Base-by-base conservation (phyloP, 2,329 filamentous ascomycete genomes). In the Claviceps monticola region DNA sequence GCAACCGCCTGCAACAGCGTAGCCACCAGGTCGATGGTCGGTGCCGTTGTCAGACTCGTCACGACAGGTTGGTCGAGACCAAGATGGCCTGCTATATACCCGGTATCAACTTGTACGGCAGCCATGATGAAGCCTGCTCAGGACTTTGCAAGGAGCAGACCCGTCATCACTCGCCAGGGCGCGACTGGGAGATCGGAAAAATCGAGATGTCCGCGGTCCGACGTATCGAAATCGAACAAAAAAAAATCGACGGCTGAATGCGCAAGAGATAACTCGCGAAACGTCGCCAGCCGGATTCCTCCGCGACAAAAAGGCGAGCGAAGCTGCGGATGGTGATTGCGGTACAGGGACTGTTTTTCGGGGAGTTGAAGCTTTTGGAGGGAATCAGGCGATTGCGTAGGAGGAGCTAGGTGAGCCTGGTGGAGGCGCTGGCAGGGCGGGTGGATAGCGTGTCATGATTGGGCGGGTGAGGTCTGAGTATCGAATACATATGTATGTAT, bases 11-110 rank as follows among this genome's bases (percentile, higher is more conserved):
- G 74, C 42, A 98, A 76, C 50, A 98, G 74, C 43, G 79, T 73
- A 53, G 79, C 76, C 57, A 96, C 85, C 26, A 95, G 80, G 13
- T 94, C 88, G 56, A 77, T 72, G 3, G 89, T 96, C 48, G 86
- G 86, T 41, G 78, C 74, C 53, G 83, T 80, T 42, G 82, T 72
- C 59, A 83, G 68, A 23, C 76, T 73, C 47, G 75, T 71, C 48
- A 91, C 65, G 26, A 77, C 80, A 19, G 75, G 71, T 68, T 87
- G 76, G 29, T 84, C 77, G 64, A 90, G 71, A 62, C 79, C 77
- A 61, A 86, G 79, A 62, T 87, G 83, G 65, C 79, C 76, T 65
- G 85, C 82, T 60, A 91, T 71, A 69, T 86, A 88, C 68, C 77
- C 78, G 58, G 83, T 72, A 71, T 91, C 86, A 62, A 89, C 66